Base-by-base conservation (phyloP, 2,329 filamentous ascomycete genomes). In the Coniochaeta pulveracea region DNA sequence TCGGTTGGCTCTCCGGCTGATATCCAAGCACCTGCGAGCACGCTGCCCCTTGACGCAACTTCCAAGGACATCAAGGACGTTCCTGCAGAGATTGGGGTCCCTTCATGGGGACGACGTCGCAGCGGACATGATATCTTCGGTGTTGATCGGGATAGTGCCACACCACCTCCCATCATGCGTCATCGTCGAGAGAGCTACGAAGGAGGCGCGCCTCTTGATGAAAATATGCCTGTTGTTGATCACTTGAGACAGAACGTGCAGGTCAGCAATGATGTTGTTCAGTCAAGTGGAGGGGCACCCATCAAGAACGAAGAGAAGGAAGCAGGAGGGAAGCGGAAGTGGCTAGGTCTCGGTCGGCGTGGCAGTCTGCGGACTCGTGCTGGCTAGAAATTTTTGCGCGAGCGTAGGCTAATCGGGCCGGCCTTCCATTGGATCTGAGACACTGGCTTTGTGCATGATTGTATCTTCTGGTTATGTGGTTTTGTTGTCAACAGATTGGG, bases 111-210 rank as follows among this genome's bases (percentile, higher is more conserved):
- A 6, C 54, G 50, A 34, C 51, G 59, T 11, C 43, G 10, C 49
- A 54, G 3, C 27, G 27, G 17, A 19, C 19, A 12, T 12, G 28
- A 31, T 19, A 16, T 31, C 17, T 37, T 50, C 1, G 37, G 43
- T 0, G 61, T 66, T 4, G 64, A 68, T 8, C 48, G 58, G 4
- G 48, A 55, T 2, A 63, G 69, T 19, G 64, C 67, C 1, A 75
- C 70, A 6, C 70, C 70, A 3, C 70, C 70, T 4, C 70, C 70
- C 2, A 75, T 75, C 33, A 50, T 64, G 55, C 58, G 69, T 11
- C 66, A 63, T 33, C 28, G 35, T 28, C 37, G 33, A 4, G 37
- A 40, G 17, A 48, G 32, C 34, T 40, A 43, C 2, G 36, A 36
- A 6, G 39, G 38, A 6, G 40, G 41, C 3, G 26, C 19, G 4